Evolutionary conservation across 768 basidiomycete genomes (phyloP).

Genomic region (Suillus subalutaceus): DNA sequence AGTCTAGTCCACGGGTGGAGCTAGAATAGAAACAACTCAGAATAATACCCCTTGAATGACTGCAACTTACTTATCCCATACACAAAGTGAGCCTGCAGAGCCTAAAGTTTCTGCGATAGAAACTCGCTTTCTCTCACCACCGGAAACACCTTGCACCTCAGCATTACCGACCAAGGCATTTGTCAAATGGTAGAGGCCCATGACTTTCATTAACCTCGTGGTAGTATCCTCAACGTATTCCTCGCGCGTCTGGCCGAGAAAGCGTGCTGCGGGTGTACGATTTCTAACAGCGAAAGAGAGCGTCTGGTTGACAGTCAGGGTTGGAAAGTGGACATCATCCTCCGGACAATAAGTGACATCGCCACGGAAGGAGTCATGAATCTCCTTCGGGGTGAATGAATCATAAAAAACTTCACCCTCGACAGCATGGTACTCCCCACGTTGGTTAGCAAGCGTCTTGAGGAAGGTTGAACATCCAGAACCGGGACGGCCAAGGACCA

Average conservation of each 20-base stretch:
- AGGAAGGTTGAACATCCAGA: constrained; percentile 86
- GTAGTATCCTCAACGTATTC: constrained; percentile 19
- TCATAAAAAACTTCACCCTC: constrained; percentile 77
- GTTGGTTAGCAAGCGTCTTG: constrained; percentile 80
- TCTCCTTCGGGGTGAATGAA: constrained; percentile 66
- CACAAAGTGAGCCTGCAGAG: not conserved
- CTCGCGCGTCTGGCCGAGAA: constrained; percentile 43
- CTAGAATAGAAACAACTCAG: constrained; percentile 36
- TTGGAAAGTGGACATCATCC: constrained; percentile 86
- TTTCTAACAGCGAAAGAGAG: constrained; percentile 69
- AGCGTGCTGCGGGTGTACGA: constrained; percentile 62
- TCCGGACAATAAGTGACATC: constrained; percentile 83
- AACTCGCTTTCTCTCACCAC: constrained; percentile 83
- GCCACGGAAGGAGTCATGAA: constrained; percentile 69
- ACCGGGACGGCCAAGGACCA: constrained; percentile 87
- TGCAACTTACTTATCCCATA: not conserved
- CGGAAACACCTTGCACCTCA: constrained; percentile 74
- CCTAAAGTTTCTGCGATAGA: constrained; percentile 71
- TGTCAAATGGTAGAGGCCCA: constrained; percentile 74
- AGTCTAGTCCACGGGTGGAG: constrained; percentile 68
- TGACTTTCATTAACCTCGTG: constrained; percentile 65
- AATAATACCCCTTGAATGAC: not conserved
- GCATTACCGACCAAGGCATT: constrained; percentile 82
- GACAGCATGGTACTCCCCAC: constrained; percentile 66
- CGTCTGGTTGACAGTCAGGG: constrained; percentile 78